A percentile compares a stretch with the other conserved stretches of the same genome.
Evolutionary conservation across 257 asterid genomes (phyloP).

Genomic region (Salvia miltiorrhiza): DNA sequence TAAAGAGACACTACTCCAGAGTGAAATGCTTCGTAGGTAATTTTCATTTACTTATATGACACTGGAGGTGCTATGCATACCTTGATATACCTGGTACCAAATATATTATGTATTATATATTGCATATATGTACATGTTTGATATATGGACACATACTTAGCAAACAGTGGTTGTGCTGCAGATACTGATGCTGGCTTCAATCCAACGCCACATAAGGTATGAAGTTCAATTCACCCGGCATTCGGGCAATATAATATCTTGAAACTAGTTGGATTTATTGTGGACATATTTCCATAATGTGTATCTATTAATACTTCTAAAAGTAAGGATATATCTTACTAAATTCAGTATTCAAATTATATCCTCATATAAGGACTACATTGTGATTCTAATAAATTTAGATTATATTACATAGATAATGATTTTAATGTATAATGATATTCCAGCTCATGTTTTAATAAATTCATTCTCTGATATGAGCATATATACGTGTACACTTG

Average conservation of each 20-base stretch:
- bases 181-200: constrained; percentile 78
- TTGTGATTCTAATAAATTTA: background rate
- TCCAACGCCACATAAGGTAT: constrained; percentile 78
- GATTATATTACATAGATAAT: background rate
- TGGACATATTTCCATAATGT: background rate
- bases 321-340: background rate
- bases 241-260: background rate
- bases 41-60: background rate
- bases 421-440: background rate
- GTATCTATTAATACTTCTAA: background rate
- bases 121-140: background rate
- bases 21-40: constrained; percentile 82
- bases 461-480: background rate
- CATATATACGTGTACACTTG: background rate
- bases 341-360: background rate
- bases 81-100: background rate
- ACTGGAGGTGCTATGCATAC: background rate
- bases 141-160: background rate
- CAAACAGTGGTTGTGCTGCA: constrained; percentile 36
- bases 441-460: background rate
- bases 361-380: background rate
- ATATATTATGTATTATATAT: background rate
- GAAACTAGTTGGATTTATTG: background rate
- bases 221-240: background rate
- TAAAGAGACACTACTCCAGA: constrained; percentile 54